Conservation (phyloP, 208 protist species). For the Leishmania lainsoni region DNA sequence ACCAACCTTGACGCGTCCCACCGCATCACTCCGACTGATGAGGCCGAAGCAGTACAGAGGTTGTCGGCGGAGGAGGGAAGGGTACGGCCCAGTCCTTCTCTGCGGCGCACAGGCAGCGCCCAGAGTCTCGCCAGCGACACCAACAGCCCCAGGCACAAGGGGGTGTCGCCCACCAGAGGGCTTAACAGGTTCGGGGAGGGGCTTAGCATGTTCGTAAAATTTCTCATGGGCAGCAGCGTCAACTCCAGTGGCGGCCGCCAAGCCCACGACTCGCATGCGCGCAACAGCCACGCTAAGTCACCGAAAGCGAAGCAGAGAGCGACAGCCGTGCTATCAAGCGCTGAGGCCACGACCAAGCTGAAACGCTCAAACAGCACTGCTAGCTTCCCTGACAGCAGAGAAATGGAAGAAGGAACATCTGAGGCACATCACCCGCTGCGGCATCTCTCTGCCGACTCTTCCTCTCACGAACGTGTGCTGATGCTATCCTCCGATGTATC, state of each 20-base stretch:
- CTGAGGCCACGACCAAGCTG: conserved; percentile 12
- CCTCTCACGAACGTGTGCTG: conserved; percentile 9
- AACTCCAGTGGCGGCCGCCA: neutral
- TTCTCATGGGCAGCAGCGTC: conserved; percentile 24
- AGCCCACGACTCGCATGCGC: neutral
- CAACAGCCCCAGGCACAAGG: conserved; percentile 10
- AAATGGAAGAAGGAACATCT: neutral
- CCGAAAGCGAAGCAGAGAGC: conserved; percentile 9
- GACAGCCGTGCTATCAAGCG: neutral
- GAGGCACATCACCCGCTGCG: neutral
- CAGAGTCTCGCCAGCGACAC: conserved; percentile 22
- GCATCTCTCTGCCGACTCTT: neutral
- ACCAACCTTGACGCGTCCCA: neutral
- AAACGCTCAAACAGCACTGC: conserved; percentile 5
- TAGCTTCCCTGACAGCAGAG: neutral
- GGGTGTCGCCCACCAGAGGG: conserved; percentile 13
- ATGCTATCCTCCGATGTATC: conserved; percentile 13
- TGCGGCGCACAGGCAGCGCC: conserved; percentile 13
- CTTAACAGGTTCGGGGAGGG: conserved; percentile 29
- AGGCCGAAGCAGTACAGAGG: neutral
- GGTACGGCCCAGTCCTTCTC: neutral
- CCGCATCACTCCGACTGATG: neutral
- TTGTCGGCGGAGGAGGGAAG: neutral
- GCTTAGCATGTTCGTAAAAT: conserved; percentile 36
- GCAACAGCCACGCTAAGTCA: neutral